These are phyloP conservation scores for Salix suchowensis DNA, from an alignment of 345 rosid genomes.

Conservation along the genomic window DNA sequence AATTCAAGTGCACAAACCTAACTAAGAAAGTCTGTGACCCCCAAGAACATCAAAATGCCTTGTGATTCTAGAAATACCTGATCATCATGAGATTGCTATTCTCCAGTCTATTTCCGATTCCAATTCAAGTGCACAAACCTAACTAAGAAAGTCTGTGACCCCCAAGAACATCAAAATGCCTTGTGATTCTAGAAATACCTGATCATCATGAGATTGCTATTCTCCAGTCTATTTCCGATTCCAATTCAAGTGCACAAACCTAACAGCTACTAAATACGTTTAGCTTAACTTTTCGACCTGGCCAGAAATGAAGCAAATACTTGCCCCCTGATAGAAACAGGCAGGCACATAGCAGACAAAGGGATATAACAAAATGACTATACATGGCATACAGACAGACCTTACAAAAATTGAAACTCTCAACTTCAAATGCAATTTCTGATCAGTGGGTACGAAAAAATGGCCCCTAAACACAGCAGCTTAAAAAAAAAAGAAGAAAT, in stretches of 20 bases:
- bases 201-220: too few relatives aligned
- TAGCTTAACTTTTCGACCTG: too few relatives aligned
- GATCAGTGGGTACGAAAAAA: background rate
- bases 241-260: too few relatives aligned
- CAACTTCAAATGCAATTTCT: background rate
- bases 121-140: too few relatives aligned
- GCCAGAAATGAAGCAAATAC: too few relatives aligned
- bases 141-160: background rate
- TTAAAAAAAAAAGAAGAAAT: background rate
- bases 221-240: too few relatives aligned
- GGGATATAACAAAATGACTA: background rate
- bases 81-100: too few relatives aligned
- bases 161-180: background rate
- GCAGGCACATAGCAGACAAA: background rate
- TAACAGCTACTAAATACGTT: too few relatives aligned
- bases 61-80: background rate
- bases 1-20: too few relatives aligned
- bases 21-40: background rate
- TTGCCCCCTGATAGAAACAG: background rate
- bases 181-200: background rate
- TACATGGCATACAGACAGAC: background rate
- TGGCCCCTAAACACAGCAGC: background rate
- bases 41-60: background rate
- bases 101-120: too few relatives aligned
- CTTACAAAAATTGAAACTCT: background rate